phyloP scores from a whole-genome alignment of 192 early-diverging fungal species.

The Coemansia sp. region DNA sequence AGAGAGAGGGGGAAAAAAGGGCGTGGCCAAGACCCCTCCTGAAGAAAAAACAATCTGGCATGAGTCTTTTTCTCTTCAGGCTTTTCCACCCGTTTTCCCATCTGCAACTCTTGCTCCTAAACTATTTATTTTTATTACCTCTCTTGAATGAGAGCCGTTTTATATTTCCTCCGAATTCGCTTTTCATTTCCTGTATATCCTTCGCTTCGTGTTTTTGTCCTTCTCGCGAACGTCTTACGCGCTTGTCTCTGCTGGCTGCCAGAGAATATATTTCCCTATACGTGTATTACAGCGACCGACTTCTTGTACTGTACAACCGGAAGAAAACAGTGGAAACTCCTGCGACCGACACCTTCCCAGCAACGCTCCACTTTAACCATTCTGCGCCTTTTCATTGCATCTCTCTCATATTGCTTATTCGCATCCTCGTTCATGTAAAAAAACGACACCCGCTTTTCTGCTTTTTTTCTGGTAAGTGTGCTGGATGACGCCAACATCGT shows the following conservation, averaged over 20 bases:
- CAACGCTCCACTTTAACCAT: neutral
- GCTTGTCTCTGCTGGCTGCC: neutral
- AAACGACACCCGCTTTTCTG: neutral
- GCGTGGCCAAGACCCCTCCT: neutral
- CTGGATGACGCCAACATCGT: neutral
- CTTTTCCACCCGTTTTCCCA: neutral
- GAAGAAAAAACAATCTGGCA: neutral
- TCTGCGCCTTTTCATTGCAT: neutral
- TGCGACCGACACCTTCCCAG: neutral
- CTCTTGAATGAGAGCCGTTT: neutral
- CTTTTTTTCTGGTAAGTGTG: conserved; percentile 2
- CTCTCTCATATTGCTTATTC: neutral
- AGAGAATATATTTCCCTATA: neutral
- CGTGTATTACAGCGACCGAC: neutral
- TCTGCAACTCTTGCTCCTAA: neutral
- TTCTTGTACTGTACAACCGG: neutral
- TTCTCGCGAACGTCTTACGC: neutral
- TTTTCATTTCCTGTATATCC: neutral
- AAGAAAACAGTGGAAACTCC: neutral
- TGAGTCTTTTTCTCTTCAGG: neutral
- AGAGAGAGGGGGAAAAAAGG: neutral
- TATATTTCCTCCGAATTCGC: neutral
- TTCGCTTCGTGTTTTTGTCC: neutral
- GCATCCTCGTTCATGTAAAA: neutral
- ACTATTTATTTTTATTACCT: neutral